Evolutionary conservation across 495 filamentous ascomycete genomes (phyloP).

Genomic region (Trypethelium eluteriae): DNA sequence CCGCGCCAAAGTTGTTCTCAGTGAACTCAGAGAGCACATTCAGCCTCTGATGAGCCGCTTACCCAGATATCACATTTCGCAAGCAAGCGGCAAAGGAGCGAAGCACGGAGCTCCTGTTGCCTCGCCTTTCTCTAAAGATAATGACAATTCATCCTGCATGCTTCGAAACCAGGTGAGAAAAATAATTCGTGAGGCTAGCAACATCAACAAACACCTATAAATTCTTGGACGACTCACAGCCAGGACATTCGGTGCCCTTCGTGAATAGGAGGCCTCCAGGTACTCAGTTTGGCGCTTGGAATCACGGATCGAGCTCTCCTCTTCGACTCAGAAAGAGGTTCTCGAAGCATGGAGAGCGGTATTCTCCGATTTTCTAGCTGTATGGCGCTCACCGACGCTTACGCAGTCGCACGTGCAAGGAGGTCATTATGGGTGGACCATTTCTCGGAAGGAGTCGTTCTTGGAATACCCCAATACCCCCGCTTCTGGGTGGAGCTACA

Average conservation of each 20-base stretch:
- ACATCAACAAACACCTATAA: conserved; percentile 11
- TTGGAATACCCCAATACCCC: too few relatives aligned
- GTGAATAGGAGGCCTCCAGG: too few relatives aligned
- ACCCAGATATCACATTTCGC: conserved; percentile 6
- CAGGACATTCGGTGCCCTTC: neutral
- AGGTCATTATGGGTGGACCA: too few relatives aligned
- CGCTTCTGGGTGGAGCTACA: neutral
- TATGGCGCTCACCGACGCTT: too few relatives aligned
- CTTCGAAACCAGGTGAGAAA: conserved; percentile 13
- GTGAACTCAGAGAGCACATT: conserved; percentile 11
- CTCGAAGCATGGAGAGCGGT: too few relatives aligned
- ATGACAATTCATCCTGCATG: neutral
- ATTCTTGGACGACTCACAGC: neutral
- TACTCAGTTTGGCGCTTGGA: too few relatives aligned
- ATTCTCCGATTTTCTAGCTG: too few relatives aligned
- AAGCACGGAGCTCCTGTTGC: neutral
- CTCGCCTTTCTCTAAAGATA: neutral
- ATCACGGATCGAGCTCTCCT: too few relatives aligned
- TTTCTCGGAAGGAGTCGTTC: too few relatives aligned
- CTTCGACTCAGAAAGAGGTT: too few relatives aligned
- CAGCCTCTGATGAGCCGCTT: conserved; percentile 9
- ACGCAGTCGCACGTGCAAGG: too few relatives aligned
- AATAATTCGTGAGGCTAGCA: conserved; percentile 11
- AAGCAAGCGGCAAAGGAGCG: neutral
- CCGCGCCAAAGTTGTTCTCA: conserved; percentile 12